Conservation (phyloP, 2,329 filamentous ascomycete genomes). For the Verticillium dahliae region DNA sequence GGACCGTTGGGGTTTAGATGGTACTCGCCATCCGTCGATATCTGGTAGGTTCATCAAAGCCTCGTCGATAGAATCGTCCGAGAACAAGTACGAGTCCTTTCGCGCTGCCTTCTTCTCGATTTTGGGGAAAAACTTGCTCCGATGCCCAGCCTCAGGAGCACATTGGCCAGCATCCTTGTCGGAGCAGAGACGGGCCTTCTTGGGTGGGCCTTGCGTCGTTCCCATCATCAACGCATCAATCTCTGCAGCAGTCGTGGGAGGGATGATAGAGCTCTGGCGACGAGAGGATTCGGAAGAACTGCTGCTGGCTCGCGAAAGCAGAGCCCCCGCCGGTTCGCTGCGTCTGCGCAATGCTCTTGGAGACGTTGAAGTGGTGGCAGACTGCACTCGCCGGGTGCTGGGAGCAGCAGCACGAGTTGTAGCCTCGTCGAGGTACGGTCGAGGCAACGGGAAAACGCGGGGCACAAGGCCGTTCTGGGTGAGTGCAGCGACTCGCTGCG, state of each 20-base stretch:
- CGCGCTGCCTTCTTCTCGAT: slow-evolving; percentile 21
- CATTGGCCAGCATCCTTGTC: slow-evolving; percentile 21
- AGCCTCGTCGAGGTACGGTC: slow-evolving; percentile 44
- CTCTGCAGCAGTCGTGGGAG: slow-evolving; percentile 4
- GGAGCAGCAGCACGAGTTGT: slow-evolving; percentile 7
- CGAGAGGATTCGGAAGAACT: slow-evolving; percentile 1
- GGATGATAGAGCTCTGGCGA: slow-evolving; percentile 1
- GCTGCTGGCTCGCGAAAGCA: slow-evolving; percentile 22
- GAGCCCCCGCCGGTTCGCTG: slow-evolving; percentile 43
- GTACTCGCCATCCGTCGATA: slow-evolving; percentile 38
- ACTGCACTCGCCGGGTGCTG: slow-evolving; percentile 12
- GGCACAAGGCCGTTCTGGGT: slow-evolving; percentile 44
- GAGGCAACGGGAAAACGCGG: slow-evolving; percentile 51
- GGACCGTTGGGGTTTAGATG: slow-evolving; percentile 25
- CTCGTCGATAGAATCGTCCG: slow-evolving; percentile 52
- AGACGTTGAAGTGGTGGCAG: slow-evolving; percentile 18
- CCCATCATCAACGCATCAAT: slow-evolving; percentile 9
- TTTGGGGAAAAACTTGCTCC: slow-evolving; percentile 48
- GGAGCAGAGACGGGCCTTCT: slow-evolving; percentile 50
- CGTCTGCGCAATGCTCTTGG: slow-evolving; percentile 39
- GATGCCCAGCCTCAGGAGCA: slow-evolving; percentile 25
- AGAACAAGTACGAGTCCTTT: slow-evolving; percentile 39
- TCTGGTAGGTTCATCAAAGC: slow-evolving; percentile 45
- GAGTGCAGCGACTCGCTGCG: slow-evolving; percentile 37
- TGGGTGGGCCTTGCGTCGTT: slow-evolving; percentile 34